Conservation (phyloP, 495 filamentous ascomycete genomes). For the Podospora bellae-mahoneyi region DNA sequence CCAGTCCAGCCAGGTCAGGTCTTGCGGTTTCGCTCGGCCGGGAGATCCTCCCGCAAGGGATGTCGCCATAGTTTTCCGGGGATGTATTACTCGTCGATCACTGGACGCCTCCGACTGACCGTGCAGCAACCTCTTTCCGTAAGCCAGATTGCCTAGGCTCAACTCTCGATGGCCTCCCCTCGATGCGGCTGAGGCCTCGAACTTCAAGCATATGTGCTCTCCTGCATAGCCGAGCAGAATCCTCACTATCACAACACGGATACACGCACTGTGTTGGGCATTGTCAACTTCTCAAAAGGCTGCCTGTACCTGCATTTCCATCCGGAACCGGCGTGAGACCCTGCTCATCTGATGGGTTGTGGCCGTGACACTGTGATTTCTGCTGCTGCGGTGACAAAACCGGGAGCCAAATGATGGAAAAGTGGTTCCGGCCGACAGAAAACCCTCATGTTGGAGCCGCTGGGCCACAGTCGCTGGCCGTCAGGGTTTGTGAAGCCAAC, state of each 20-base stretch:
- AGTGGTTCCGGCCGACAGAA: not conserved
- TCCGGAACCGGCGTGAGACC: not conserved
- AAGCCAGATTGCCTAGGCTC: not conserved
- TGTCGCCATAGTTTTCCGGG: conserved; percentile 12
- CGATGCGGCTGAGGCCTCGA: not conserved
- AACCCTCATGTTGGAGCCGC: not conserved
- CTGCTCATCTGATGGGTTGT: conserved; percentile 1
- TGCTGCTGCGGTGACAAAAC: not conserved
- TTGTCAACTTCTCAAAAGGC: not conserved
- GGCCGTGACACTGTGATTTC: not conserved
- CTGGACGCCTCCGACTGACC: conserved; percentile 7
- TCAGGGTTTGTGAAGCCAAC: not conserved
- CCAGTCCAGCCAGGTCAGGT: not conserved
- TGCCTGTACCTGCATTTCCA: not conserved
- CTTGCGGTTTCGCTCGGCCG: not conserved
- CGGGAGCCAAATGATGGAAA: not conserved
- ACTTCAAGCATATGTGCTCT: not conserved
- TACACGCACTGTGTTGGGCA: not conserved
- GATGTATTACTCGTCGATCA: not conserved
- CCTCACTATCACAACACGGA: not conserved
- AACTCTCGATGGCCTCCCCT: not conserved
- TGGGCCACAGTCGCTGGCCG: not conserved
- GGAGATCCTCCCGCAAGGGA: conserved; percentile 9
- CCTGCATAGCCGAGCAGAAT: not conserved
- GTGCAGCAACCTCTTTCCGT: not conserved